Evolutionary conservation across 2,329 filamentous ascomycete species (phyloP).

Genomic region (Xylariaceae sp.): DNA sequence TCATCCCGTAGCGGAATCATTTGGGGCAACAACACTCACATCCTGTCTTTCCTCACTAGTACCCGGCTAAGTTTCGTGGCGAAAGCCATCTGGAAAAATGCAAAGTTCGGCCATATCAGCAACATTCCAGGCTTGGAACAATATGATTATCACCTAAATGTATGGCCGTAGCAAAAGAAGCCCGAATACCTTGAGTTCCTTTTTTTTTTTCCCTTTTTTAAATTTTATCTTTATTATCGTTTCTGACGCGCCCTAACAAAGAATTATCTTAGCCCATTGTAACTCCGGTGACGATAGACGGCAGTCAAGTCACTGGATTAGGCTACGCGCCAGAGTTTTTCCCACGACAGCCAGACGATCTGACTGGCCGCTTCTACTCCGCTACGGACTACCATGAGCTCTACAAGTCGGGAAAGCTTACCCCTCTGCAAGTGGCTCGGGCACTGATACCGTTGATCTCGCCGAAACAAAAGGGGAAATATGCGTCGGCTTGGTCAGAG

Average conservation of each 20-base stretch:
- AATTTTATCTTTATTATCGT: not conserved
- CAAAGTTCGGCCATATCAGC: constrained; percentile 47
- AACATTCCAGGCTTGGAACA: constrained; percentile 41
- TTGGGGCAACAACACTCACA: not conserved
- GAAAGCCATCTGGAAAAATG: constrained; percentile 63
- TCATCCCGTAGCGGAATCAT: constrained; percentile 38
- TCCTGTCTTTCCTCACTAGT: constrained; percentile 33
- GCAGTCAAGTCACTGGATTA: constrained; percentile 30
- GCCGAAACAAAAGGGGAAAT: constrained; percentile 52
- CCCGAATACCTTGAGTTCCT: not conserved
- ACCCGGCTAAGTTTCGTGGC: constrained; percentile 56
- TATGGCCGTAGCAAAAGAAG: constrained; percentile 28
- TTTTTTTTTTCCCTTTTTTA: too few species aligned
- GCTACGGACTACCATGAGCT: constrained; percentile 70
- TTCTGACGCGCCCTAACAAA: constrained; percentile 8
- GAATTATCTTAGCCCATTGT: constrained; percentile 45
- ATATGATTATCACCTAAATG: constrained; percentile 44
- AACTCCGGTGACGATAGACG: constrained; percentile 42
- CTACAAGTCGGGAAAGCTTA: constrained; percentile 64
- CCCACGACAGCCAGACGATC: constrained; percentile 36
- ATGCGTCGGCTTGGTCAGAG: constrained; percentile 69
- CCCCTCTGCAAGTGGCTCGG: constrained; percentile 66
- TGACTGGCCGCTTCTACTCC: constrained; percentile 56
- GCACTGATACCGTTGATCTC: constrained; percentile 65
- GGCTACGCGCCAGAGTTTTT: constrained; percentile 39